Base-by-base conservation (phyloP, 108 stramenopile genomes). In the Schizochytrium sp. region DNA sequence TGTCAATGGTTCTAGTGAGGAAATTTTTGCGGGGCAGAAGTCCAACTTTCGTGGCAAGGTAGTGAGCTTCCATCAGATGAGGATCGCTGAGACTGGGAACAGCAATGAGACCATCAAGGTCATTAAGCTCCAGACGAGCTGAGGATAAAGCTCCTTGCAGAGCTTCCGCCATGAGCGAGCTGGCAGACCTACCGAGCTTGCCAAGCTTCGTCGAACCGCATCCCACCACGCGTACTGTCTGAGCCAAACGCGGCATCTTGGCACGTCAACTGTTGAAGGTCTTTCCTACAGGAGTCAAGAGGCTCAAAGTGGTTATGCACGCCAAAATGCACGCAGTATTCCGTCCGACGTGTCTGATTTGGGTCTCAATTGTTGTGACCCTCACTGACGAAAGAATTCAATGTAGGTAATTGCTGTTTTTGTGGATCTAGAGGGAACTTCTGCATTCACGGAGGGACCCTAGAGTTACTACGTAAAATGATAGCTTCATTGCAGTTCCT, bases 11-110 rank as follows among this genome's bases (percentile, higher is more conserved):
- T 55, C 69, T 61, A 41, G 72, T 73, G 0, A 87, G 87, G 8
- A 93, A 57, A 42, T 83, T 55, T 28, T 55, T 83, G 50, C 28
- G 15, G 2, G 56, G 72, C 72, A 92, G 88, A 44, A 92, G 72
- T 12, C 91, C 92, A 3, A 92, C 50, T 15, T 83, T 60, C 38
- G 92, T 93, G 40, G 91, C 92, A 44, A 91, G 91, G 46, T 91
- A 91, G 83, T 93, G 92, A 41, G 92, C 92, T 69, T 93, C 92
- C 92, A 93, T 93, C 46, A 93, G 83, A 55, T 91, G 92, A 50
- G 91, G 72, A 8, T 91, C 90, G 46, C 17, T 41, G 64, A 93
- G 17, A 40, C 88, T 89, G 42, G 92, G 92, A 56, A 93, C 91
- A 15, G 92, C 92, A 69, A 93, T 50, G 17, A 93, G 42, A 7